Evolutionary conservation across 257 asterid species (phyloP), one percentile per base, ranked within the genome.

Genomic region (Nicotiana knightiana): DNA sequence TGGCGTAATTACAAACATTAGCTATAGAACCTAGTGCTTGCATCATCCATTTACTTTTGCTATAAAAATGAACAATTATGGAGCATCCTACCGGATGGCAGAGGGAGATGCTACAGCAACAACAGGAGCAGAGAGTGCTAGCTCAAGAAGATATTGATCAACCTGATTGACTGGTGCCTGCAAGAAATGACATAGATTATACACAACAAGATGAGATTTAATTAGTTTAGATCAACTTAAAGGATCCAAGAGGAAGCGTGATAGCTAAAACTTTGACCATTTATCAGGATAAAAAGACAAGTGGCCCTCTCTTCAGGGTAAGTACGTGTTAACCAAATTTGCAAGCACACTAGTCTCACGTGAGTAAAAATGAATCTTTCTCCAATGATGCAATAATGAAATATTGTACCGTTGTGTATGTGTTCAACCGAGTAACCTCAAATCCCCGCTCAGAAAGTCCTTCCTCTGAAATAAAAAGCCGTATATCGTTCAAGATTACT

Each of bases 391-490:
- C 61, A 30, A 64, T 17, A 62, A 26, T 62, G 58, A 80, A 84
- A 81, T 58, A 67, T 63, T 79, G 53, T 90, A 96, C 99, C 94
- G 98, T 96, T 66, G 98, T 92, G 88, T 96, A 96, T 6, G 98
- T 96, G 87, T 96, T 93, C 82, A 96, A 87, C 83, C 98, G 89
- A 84, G 90, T 89, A 83, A 96, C 98, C 85, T 90, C 92, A 77
- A 96, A 96, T 80, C 98, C 99, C 80, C 99, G 98, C 84, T 81
- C 89, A 1, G 87, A 83, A 63, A 96, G 98, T 85, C 97, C 98
- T 67, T 92, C 98, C 88, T 92, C 99, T 96, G 94, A 82, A 85
- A 88, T 62, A 82, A 82, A 48, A 35, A 48, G 79, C 12, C 43
- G 37, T 48, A 6, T 48, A 43, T 48, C 26, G 43, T 48, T 48